Evolutionary conservation across 2,329 filamentous ascomycete species (phyloP).

Genomic region (Aureobasidium sp.): DNA sequence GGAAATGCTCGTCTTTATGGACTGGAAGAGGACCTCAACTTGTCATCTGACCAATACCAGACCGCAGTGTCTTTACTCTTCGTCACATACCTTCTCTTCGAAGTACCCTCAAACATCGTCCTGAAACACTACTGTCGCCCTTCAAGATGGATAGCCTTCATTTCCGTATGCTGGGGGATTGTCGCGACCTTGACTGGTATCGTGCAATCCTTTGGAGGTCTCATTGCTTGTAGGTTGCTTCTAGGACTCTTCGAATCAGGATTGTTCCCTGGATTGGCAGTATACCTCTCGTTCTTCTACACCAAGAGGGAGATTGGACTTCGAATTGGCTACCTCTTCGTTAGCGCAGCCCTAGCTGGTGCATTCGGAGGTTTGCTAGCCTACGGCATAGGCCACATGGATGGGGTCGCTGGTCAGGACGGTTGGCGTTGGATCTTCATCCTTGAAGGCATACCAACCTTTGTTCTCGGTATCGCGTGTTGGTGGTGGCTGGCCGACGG

Average conservation of each 20-base stretch:
- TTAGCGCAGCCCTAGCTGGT: slow-evolving; percentile 63
- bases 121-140: slow-evolving; percentile 38
- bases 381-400: slow-evolving; percentile 67
- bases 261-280: slow-evolving; percentile 60
- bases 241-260: slow-evolving; percentile 65
- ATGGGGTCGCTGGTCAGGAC: slow-evolving; percentile 55
- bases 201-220: slow-evolving; percentile 55
- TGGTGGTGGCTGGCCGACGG: slow-evolving; percentile 57
- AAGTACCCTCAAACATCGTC: slow-evolving; percentile 42
- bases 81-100: slow-evolving; percentile 40
- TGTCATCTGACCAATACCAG: slow-evolving; percentile 62
- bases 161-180: slow-evolving; percentile 53
- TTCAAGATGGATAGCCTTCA: slow-evolving; percentile 49
- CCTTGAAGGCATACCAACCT: slow-evolving; percentile 45
- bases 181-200: slow-evolving; percentile 64
- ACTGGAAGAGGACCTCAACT: slow-evolving; percentile 54
- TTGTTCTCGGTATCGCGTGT: slow-evolving; percentile 50
- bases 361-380: slow-evolving; percentile 67
- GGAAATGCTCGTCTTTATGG: slow-evolving; percentile 62
- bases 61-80: slow-evolving; percentile 40
- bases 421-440: slow-evolving; percentile 71
- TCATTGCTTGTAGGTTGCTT: slow-evolving; percentile 61
- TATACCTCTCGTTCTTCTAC: slow-evolving; percentile 68
- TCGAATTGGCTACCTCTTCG: slow-evolving; percentile 67
- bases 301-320: slow-evolving; percentile 66